Base-by-base conservation (phyloP, 495 filamentous ascomycete genomes). In the Hyphodiscus hymeniophilus region DNA sequence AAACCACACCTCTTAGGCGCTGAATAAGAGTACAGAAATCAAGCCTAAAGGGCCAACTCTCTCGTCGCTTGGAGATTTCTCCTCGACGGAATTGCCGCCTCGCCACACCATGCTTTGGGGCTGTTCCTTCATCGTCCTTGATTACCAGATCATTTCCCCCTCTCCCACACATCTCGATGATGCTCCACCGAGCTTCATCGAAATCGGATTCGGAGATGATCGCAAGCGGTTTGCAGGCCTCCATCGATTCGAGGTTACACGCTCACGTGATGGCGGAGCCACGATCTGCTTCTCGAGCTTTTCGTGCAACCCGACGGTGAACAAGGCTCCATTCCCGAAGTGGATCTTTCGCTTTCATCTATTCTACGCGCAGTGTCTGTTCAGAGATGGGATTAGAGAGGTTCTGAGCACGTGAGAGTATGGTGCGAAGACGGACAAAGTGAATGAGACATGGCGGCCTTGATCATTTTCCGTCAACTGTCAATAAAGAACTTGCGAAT, bases 91-190 rank as follows among this genome's bases (percentile, higher is more conserved):
- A 2, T 40, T 51, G n/a, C 54, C 54, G 6, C 30, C 36, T 3
- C 35, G 48, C 11, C 20, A 39, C 7, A 44, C 54, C 11, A 20
- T 52, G 1, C 45, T 56, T 5, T 39, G 52, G 3, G 32, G 45
- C 1, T 22, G 48, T 10, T 52, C 48, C 32, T 56, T 56, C 21
- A 20, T 56, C 35, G 22, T 52, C n/a, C 32, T 56, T n/a, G 53
- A 56, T 18, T 23, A 23, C 11, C 40, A 50, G 23, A 17, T 44
- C 17, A 28, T 10, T 28, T 10, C 4, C 5, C 10, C 26, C 10
- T 28, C 26, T 28, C 26, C 26, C 26, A 28, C 26, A 4, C 26
- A 5, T 16, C n/a, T n/a, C n/a, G n/a, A n/a, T n/a, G n/a, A n/a
- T n/a, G n/a, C n/a, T n/a, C n/a, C n/a, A n/a, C n/a, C n/a, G n/a